These are phyloP conservation scores for Serendipita vermifera DNA, from an alignment of 768 basidiomycete species.

Conservation along the genomic window DNA sequence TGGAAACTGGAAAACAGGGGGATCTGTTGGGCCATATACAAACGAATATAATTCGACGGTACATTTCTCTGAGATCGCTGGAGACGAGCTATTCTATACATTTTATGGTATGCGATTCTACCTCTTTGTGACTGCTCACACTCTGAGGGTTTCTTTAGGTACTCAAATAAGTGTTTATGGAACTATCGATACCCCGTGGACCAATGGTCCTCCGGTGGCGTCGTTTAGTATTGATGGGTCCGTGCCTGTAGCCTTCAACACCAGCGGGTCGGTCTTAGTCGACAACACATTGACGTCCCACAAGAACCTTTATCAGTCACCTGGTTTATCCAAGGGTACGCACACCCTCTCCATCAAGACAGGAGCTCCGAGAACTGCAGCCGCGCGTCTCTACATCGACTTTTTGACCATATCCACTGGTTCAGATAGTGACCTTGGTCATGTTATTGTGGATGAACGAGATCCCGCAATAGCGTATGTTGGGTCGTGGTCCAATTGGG, in stretches of 20 bases:
- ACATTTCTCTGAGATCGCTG: background rate
- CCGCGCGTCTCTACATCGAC: background rate
- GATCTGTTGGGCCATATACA: background rate
- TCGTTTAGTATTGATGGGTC: background rate
- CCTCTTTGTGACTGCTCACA: no score
- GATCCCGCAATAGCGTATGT: background rate
- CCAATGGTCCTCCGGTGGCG: background rate
- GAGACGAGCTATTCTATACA: background rate
- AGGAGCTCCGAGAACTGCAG: background rate
- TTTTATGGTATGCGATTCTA: background rate
- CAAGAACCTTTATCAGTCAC: background rate
- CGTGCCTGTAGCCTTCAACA: background rate
- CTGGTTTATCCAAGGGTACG: background rate
- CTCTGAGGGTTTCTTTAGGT: background rate
- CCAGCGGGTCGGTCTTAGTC: background rate
- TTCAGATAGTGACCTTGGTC: background rate
- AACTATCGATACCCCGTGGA: background rate
- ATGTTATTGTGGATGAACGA: background rate
- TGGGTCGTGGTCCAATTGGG: background rate
- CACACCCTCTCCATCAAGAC: background rate
- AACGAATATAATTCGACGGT: background rate
- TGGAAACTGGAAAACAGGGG: background rate
- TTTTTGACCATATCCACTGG: background rate
- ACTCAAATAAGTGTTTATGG: background rate
- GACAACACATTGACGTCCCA: background rate